Evolutionary conservation across 2,329 filamentous ascomycete species (phyloP).

Genomic region (Penicillium palitans): DNA sequence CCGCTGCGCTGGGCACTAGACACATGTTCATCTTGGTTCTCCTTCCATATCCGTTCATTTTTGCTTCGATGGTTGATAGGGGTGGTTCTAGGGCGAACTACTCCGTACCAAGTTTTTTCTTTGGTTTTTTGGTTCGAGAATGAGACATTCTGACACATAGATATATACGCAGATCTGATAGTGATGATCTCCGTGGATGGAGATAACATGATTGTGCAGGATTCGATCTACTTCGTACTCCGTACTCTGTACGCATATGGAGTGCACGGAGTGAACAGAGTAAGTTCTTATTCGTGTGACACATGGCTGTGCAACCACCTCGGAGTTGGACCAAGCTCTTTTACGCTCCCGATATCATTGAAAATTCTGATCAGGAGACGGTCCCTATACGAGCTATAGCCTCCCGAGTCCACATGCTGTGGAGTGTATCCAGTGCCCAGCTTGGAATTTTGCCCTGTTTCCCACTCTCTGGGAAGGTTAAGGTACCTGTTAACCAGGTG

Average conservation of each 20-base stretch:
- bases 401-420: neutral
- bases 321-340: neutral
- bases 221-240: neutral
- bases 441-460: neutral
- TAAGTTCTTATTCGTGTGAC: neutral
- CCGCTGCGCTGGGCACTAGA: neutral
- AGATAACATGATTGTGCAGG: neutral
- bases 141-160: constrained; percentile 9
- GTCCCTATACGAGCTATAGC: neutral
- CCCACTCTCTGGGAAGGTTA: neutral
- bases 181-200: neutral
- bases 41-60: neutral
- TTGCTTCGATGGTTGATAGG: neutral
- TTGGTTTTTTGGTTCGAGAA: neutral
- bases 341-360: neutral
- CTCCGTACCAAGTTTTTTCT: neutral
- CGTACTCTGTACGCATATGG: neutral
- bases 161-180: neutral
- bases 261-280: no score
- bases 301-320: neutral
- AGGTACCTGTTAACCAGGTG: neutral
- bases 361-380: neutral
- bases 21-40: neutral
- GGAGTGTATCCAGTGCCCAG: neutral
- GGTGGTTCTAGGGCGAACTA: neutral